Base-by-base conservation (phyloP, 2,329 filamentous ascomycete species). In the Dryadomyces quercus-mongolicae region DNA sequence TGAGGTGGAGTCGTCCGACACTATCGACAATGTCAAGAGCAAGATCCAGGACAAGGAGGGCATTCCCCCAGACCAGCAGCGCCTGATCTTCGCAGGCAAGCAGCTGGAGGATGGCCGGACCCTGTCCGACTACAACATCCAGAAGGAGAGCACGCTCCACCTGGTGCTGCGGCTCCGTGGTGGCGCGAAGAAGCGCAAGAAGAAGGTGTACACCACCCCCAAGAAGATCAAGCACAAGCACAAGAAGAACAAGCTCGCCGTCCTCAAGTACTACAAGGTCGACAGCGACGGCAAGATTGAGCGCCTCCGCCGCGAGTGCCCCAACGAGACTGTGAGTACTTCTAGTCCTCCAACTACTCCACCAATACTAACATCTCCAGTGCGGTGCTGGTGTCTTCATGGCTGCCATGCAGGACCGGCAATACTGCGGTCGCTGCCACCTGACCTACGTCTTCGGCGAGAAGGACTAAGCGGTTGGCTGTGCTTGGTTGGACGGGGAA, bases 201-300 rank as follows among this genome's bases (percentile, higher is more conserved):
- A 95, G 90, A 98, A 98, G 91, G 93, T 98, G 67, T 98, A 98
- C 88, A 97, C 89, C 74, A 98, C 93, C 70, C 93, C 93, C 75
- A 98, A 98, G 91, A 98, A 98, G 90, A 98, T 98, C 87, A 98
- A 98, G 93, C 93, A 98, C 86, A 98, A 98, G 91, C 87, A 90
- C 82, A 98, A 97, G 90, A 98, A 98, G 92, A 95, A 88, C 85
- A 98, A 98, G 87, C 81, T 98, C 75, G 93, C 93, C 70, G 92
- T 98, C 67, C 91, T 98, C 76, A 98, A 98, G 86, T 98, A 98
- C 88, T 98, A 98, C 88, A 98, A 98, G 88, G 93, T 98, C 68
- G 93, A 97, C 76, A 89, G 88, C 68, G 93, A 98, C 70, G 93
- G 94, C 77, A 97, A 97, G 86, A 97, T 98, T 69, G 93, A 98